These are phyloP conservation scores for Mucor sp. DNA, from an alignment of 371 early-diverging fungal species.

Conservation along the genomic window DNA sequence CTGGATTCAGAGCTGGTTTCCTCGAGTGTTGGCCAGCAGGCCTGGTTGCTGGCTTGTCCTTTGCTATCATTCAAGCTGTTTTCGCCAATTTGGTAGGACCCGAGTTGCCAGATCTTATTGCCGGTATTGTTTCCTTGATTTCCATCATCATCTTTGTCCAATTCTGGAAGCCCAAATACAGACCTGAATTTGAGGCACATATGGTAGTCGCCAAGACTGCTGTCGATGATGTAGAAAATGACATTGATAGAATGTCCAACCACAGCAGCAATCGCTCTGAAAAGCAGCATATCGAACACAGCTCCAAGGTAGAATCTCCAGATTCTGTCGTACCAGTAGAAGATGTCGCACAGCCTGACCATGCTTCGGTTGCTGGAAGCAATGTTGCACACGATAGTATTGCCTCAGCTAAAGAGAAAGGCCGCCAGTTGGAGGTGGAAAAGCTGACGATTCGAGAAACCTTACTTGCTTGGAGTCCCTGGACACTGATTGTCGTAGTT, in stretches of 20 bases:
- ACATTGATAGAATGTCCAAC: not conserved
- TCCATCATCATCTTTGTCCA: slow-evolving; percentile 43
- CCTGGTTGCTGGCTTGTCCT: slow-evolving; percentile 47
- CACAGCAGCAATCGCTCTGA: not conserved
- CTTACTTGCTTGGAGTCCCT: slow-evolving; percentile 50
- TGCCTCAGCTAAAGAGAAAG: not conserved
- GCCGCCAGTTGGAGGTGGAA: slow-evolving; percentile 4
- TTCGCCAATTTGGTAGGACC: slow-evolving; percentile 52
- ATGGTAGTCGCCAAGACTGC: not conserved
- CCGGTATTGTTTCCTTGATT: slow-evolving; percentile 45
- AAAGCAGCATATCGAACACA: not conserved
- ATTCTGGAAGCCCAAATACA: slow-evolving; percentile 51
- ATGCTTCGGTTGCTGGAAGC: not conserved
- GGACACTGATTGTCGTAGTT: slow-evolving; percentile 44
- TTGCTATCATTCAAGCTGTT: slow-evolving; percentile 45
- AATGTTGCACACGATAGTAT: slow-evolving; percentile 3
- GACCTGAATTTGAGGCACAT: slow-evolving; percentile 38
- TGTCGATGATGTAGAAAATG: slow-evolving; percentile 16
- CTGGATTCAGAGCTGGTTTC: slow-evolving; percentile 44
- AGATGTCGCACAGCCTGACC: not conserved
- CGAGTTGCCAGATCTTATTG: slow-evolving; percentile 53
- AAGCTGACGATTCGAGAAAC: slow-evolving; percentile 39
- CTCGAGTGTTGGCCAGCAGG: slow-evolving; percentile 53
- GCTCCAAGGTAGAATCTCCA: not conserved
- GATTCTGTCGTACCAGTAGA: not conserved